Base-by-base conservation (phyloP, 2,329 filamentous ascomycete species). In the Amylocarpus encephaloides region DNA sequence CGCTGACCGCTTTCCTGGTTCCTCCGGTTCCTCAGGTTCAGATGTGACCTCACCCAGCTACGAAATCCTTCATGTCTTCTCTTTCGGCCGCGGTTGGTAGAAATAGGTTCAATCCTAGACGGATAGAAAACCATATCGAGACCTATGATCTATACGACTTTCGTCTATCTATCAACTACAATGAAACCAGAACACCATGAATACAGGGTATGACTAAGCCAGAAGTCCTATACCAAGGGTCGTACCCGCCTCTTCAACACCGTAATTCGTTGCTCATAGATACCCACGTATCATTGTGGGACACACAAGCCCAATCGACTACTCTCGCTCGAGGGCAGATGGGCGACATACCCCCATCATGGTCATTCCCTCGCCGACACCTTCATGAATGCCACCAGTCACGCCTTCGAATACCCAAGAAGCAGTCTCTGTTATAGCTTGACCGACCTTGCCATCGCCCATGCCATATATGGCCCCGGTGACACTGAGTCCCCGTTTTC, bases 351-450 rank as follows among this genome's bases (percentile, higher is more conserved):
- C 59, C 6, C 73, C 72, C 43, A 78, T 53, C 38, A 74, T 67
- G 16, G 67, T 63, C 64, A 80, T 69, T 0, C 78, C 78, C 53
- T 80, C 74, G 1, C 72, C 73, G 33, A 76, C 70, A 5, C 85
- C 83, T 58, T 88, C 82, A 59, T 81, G 80, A 38, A 88, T 70
- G 0, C 85, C 86, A 12, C 80, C 82, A 1, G 80, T 75, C 45
- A 88, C 69, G 16, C 81, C 78, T 54, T 83, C 75, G 1, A 85
- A 66, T 60, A 80, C 76, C 79, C 83, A 88, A 2, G 75, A 64
- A 2, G 76, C 73, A 9, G 78, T 62, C 30, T 79, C 76, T 15
- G 76, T 72, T 18, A 86, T 63, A 2, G 73, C 70, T 53, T 80
- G 73, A 0, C 82, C 82, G n/a, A 86, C 68, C 52, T 74, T 78